Conservation (phyloP, 2,329 filamentous ascomycete species). For the Ceratocystis huliohia region DNA sequence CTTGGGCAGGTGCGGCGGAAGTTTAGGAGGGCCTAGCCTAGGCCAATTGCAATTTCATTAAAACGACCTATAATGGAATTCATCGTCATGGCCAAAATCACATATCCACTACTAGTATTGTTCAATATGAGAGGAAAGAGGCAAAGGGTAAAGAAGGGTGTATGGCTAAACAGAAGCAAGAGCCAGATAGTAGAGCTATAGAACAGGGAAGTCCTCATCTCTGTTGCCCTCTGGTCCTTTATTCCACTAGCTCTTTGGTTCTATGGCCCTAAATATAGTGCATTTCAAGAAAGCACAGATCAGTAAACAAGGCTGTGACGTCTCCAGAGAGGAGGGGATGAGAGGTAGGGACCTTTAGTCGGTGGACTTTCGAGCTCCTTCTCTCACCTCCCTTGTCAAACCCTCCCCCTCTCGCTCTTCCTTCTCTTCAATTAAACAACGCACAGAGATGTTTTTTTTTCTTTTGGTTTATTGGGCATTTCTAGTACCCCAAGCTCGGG, state of each 20-base stretch:
- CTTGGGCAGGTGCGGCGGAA: background rate
- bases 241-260: background rate
- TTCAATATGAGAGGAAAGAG: background rate
- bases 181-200: background rate
- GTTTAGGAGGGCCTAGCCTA: background rate
- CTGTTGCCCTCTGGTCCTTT: background rate
- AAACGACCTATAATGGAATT: background rate
- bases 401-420: background rate
- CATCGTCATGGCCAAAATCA: background rate
- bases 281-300: background rate
- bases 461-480: background rate
- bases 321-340: background rate
- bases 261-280: background rate
- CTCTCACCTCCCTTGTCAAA: background rate
- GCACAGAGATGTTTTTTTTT: background rate
- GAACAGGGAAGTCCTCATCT: background rate
- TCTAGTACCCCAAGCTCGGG: background rate
- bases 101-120: background rate
- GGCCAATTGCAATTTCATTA: background rate
- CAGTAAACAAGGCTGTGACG: conserved; percentile 1
- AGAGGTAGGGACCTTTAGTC: background rate
- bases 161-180: background rate
- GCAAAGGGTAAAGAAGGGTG: background rate
- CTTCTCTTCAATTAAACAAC: background rate
- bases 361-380: background rate